Evolutionary conservation across 176 grass and related monocot genomes (phyloP).

Genomic region (Themeda triandra): DNA sequence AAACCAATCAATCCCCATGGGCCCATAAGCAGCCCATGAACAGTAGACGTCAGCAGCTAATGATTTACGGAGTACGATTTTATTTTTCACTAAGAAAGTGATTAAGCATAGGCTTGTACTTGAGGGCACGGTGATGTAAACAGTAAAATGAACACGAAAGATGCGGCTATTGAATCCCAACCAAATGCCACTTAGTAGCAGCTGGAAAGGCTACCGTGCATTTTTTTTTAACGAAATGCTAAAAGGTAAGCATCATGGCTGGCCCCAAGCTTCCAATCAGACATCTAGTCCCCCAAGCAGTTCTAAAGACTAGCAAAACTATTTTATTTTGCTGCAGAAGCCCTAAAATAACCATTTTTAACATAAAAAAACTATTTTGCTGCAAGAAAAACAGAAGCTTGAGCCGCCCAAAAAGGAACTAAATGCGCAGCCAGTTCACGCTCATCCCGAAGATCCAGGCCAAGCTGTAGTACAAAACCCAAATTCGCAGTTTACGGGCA

Average conservation of each 20-base stretch:
- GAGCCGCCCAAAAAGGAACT: neutral
- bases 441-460: slow-evolving; percentile 37
- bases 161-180: neutral
- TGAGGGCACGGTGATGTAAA: neutral
- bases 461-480: neutral
- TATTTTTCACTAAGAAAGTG: neutral
- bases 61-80: neutral
- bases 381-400: neutral
- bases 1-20: neutral
- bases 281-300: neutral
- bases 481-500: neutral
- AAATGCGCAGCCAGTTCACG: neutral
- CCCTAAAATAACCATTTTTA: neutral
- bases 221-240: neutral
- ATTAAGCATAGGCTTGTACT: neutral
- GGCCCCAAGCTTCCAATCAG: slow-evolving; percentile 30
- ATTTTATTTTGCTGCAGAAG: neutral
- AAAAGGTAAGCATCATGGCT: slow-evolving; percentile 18
- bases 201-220: slow-evolving; percentile 17
- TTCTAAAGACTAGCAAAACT: neutral
- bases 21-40: neutral
- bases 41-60: neutral
- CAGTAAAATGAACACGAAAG: neutral
- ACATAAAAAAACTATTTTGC: neutral
- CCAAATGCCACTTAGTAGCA: slow-evolving; percentile 16